Evolutionary conservation across 352 stramenopile species (phyloP), one percentile per base, ranked within the genome.

Genomic region (Globisporangium cylindrosporum): DNA sequence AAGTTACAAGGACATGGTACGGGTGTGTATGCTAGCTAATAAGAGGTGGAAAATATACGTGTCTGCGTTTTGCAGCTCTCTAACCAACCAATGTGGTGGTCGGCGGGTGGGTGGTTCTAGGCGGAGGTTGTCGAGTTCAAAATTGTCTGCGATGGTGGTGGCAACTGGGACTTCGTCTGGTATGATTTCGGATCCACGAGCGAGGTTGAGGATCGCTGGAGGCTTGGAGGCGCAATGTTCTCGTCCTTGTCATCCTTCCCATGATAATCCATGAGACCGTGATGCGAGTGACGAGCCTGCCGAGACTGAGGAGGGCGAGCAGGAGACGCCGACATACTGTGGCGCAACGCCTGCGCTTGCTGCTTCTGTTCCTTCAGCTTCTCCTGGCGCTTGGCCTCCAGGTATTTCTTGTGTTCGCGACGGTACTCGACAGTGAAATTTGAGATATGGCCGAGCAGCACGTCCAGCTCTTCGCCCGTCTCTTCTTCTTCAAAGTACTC

Each of bases 401-500:
- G 62, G 67, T 89, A 91, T 66, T 93, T 93, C 25, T 68, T 73
- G 69, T 93, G 81, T 48, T 92, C 87, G 22, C 82, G 85, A 24
- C 79, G 73, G 61, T 89, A 95, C 67, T 95, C 87, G 25, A 51
- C 75, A 7, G 79, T 91, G 62, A 93, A 95, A 48, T 85, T 89
- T 1, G 85, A 83, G 59, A 95, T 90, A 66, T 91, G 76, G 24
- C 75, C 76, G 9, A 93, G 75, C 59, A 95, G 57, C 59, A 91
- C 81, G 59, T 95, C 84, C 53, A 95, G 64, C 63, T 92, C 83
- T 56, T 95, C 86, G 34, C 86, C 79, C 2, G 82, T 90, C 24
- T 90, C 87, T 61, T 93, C 82, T 66, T 95, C 87, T 70, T 93
- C 87, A 64, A 95, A 92, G 66, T 93, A 93, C 62, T 92, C 78